Conservation (phyloP, 345 rosid species). For the Citrus inodora region DNA sequence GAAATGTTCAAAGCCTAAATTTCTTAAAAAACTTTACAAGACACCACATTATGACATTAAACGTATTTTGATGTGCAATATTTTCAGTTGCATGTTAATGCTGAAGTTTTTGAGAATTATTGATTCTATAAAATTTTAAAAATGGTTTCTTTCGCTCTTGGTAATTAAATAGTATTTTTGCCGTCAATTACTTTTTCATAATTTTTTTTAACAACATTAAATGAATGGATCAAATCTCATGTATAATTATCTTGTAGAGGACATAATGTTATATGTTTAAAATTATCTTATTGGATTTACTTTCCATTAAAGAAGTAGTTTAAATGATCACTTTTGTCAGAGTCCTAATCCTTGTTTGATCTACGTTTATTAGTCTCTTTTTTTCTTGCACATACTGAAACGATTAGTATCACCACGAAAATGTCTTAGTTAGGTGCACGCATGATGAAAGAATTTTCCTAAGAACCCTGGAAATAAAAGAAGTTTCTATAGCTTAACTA, state of each 20-base stretch:
- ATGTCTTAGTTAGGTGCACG: background rate
- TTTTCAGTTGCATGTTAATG: background rate
- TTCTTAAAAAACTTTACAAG: background rate
- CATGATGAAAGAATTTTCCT: background rate
- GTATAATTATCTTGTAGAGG: background rate
- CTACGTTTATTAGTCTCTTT: background rate
- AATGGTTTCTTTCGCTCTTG: background rate
- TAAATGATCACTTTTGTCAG: background rate
- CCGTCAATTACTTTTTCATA: background rate
- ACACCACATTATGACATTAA: background rate
- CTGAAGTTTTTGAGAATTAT: background rate
- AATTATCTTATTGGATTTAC: background rate
- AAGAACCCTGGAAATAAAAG: background rate
- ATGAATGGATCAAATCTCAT: background rate
- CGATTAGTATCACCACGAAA: background rate
- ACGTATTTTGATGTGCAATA: background rate
- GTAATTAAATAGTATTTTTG: background rate
- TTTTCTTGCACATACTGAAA: background rate
- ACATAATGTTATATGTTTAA: background rate
- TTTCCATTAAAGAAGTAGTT: background rate
- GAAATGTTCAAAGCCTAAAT: background rate
- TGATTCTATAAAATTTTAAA: background rate
- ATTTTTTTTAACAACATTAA: background rate
- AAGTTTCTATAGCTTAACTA: background rate
- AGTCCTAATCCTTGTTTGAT: background rate